A percentile compares a stretch with the other conserved stretches of the same genome.
Evolutionary conservation across 352 stramenopile genomes (phyloP).

Genomic region (Thalassiosira ordinaria): DNA sequence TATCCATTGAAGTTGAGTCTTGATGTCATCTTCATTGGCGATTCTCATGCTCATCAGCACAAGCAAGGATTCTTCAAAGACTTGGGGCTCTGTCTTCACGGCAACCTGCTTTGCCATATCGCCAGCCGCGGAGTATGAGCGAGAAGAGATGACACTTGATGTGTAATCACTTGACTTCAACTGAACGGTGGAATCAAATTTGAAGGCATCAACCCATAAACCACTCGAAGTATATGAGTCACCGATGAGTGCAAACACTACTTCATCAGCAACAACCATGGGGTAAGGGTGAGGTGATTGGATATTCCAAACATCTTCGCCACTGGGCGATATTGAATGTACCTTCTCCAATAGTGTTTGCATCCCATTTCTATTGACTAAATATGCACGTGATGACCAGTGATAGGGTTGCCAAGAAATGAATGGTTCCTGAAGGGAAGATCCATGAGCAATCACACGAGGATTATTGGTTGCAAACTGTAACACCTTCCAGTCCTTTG

Average conservation of each 20-base stretch:
- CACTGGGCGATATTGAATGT: too few relatives aligned
- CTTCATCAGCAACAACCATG: slow-evolving; percentile 11
- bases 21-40: background rate
- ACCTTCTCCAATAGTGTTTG: slow-evolving; percentile 3
- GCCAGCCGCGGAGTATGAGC: too few relatives aligned
- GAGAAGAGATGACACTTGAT: too few relatives aligned
- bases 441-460: too few relatives aligned
- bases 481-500: slow-evolving; percentile 10
- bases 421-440: too few relatives aligned
- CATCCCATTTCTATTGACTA: slow-evolving; percentile 14
- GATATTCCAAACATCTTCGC: too few relatives aligned
- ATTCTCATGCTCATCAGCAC: slow-evolving; percentile 1
- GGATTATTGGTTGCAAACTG: slow-evolving; percentile 12
- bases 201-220: background rate
- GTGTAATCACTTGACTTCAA: too few relatives aligned
- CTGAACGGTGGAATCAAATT: slow-evolving; percentile 6
- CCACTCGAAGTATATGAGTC: slow-evolving; percentile 12
- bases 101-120: background rate
- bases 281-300: too few relatives aligned
- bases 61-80: slow-evolving; percentile 1
- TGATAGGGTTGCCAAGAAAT: slow-evolving; percentile 4
- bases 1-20: background rate
- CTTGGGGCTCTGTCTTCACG: background rate
- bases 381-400: slow-evolving; percentile 6
- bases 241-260: background rate